phyloP scores from a whole-genome alignment of 164 flowering plant genomes.

The Taxillus chinensis region DNA sequence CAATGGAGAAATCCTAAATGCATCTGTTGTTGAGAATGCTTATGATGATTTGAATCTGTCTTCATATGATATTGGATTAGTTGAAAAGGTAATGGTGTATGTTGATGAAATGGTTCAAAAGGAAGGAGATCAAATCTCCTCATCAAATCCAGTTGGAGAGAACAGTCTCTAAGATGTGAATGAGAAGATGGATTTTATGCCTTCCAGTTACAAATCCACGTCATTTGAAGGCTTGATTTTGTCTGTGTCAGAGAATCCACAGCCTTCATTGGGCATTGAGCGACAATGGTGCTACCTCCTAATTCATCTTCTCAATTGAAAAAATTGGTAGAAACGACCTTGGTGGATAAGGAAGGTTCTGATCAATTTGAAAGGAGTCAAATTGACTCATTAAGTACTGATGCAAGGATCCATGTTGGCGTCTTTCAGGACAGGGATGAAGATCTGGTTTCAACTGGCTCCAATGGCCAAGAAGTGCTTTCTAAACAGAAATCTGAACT shows the following conservation, averaged over 20 bases:
- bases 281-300: background rate
- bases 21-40: conserved; percentile 10
- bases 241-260: conserved; percentile 5
- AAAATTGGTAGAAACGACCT: too few species aligned
- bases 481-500: conserved; percentile 11
- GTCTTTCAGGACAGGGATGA: too few species aligned
- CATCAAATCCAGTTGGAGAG: conserved; percentile 11
- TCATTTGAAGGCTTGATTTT: background rate
- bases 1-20: conserved; percentile 11
- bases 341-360: conserved; percentile 4
- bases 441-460: too few species aligned
- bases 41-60: conserved; percentile 9
- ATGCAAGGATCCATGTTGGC: background rate
- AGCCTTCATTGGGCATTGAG: conserved; percentile 5
- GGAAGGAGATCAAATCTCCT: conserved; percentile 10
- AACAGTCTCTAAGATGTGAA: background rate
- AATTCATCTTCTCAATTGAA: too few species aligned
- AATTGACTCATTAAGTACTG: conserved; percentile 5
- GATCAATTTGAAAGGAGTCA: conserved; percentile 7
- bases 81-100: conserved; percentile 10
- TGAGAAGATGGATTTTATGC: background rate
- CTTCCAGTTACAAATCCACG: background rate
- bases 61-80: conserved; percentile 15
- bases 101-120: background rate
- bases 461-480: conserved; percentile 14